Evolutionary conservation across 148 eudicot species (phyloP).

Genomic region (Cornus controversa): DNA sequence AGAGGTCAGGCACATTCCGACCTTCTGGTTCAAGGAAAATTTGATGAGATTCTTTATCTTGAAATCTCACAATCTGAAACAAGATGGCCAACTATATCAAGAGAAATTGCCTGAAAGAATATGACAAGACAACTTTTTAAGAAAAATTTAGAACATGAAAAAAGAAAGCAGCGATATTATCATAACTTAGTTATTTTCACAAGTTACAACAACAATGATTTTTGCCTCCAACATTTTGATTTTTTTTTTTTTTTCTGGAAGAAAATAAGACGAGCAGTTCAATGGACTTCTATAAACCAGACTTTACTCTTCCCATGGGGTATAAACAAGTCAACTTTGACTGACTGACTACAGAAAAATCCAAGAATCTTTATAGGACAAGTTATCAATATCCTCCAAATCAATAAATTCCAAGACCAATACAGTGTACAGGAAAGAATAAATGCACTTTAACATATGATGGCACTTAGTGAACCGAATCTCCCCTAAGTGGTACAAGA

Average conservation of each 20-base stretch:
- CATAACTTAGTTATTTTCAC: background rate
- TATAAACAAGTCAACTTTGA: too few species aligned
- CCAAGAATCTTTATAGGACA: too few species aligned
- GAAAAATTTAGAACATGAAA: background rate
- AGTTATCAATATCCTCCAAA: background rate
- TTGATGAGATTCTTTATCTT: conserved; percentile 98
- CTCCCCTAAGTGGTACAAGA: too few species aligned
- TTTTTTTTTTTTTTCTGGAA: background rate
- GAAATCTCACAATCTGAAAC: conserved; percentile 87
- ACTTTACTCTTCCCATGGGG: background rate
- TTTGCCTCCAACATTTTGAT: background rate
- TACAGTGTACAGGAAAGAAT: too few species aligned
- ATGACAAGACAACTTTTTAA: background rate
- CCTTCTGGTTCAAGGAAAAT: conserved; percentile 99
- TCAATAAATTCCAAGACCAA: too few species aligned
- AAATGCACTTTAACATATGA: too few species aligned
- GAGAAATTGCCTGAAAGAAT: background rate
- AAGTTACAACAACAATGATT: background rate
- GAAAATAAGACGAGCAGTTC: background rate
- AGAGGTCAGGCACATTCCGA: conserved; percentile 91
- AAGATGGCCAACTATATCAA: conserved; percentile 10
- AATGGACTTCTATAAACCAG: background rate
- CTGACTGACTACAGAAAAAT: too few species aligned
- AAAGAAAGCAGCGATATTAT: background rate
- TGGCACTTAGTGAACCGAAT: too few species aligned